phyloP scores from a whole-genome alignment of 2,329 filamentous ascomycete genomes.

The Cladobotryum protrusum region DNA sequence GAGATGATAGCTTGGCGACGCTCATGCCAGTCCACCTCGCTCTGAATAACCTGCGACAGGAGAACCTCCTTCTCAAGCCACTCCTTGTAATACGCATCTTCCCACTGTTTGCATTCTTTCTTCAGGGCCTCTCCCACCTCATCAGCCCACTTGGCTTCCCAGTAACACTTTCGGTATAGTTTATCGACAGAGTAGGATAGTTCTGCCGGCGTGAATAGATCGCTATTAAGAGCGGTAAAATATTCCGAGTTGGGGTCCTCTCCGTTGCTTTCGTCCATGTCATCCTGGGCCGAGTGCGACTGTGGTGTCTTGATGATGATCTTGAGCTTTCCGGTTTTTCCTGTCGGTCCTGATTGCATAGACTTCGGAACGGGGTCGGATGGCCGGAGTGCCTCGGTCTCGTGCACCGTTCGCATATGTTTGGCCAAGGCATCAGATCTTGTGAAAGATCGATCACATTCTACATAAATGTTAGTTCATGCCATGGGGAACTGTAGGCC shows the following conservation, averaged over 20 bases:
- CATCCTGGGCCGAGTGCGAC: slow-evolving; percentile 51
- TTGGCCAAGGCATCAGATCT: slow-evolving; percentile 93
- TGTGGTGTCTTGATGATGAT: slow-evolving; percentile 58
- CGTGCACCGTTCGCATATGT: slow-evolving; percentile 97
- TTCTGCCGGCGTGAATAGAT: slow-evolving; percentile 62
- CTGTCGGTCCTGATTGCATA: slow-evolving; percentile 43
- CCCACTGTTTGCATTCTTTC: slow-evolving; percentile 58
- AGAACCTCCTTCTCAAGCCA: slow-evolving; percentile 77
- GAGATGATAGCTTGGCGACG: slow-evolving; percentile 50
- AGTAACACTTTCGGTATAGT: slow-evolving; percentile 61
- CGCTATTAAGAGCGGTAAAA: slow-evolving; percentile 48
- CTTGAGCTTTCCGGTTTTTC: slow-evolving; percentile 50
- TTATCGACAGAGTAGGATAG: slow-evolving; percentile 52
- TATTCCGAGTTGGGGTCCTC: slow-evolving; percentile 54
- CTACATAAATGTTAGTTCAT: slow-evolving; percentile 39
- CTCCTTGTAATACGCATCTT: slow-evolving; percentile 61
- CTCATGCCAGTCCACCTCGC: slow-evolving; percentile 60
- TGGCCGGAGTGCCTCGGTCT: slow-evolving; percentile 86
- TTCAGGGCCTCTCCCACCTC: slow-evolving; percentile 59
- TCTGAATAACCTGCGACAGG: slow-evolving; percentile 63
- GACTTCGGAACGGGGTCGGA: slow-evolving; percentile 69
- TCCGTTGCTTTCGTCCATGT: slow-evolving; percentile 46
- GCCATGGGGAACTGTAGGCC: not conserved
- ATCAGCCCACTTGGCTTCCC: slow-evolving; percentile 67
- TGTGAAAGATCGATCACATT: slow-evolving; percentile 96